Conservation (phyloP, 2,329 filamentous ascomycete species). For the Calonectria naviculata region DNA sequence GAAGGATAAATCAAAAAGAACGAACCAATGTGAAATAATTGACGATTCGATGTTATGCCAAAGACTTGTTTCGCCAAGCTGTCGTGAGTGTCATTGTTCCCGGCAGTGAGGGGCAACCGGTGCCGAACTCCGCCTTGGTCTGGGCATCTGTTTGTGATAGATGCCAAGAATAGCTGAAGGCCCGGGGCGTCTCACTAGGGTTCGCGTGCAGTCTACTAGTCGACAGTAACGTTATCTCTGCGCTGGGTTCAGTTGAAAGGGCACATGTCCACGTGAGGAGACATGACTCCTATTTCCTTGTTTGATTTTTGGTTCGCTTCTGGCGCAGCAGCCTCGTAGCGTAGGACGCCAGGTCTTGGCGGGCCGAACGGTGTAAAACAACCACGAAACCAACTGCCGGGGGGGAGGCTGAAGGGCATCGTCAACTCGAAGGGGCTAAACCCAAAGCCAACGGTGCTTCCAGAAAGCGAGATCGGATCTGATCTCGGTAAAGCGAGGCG, state of each 20-base stretch:
- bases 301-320: neutral
- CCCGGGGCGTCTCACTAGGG: conserved; percentile 4
- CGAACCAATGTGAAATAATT: conserved; percentile 33
- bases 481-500: conserved; percentile 9
- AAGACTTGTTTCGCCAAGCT: conserved; percentile 6
- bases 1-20: conserved; percentile 36
- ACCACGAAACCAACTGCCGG: neutral
- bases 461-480: conserved; percentile 15
- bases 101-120: neutral
- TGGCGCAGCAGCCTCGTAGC: neutral
- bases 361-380: neutral
- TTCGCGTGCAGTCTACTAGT: neutral
- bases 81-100: neutral
- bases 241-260: neutral
- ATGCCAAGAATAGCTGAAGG: conserved; percentile 18
- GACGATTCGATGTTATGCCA: conserved; percentile 19
- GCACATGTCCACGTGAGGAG: conserved; percentile 2
- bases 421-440: neutral
- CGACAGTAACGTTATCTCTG: neutral
- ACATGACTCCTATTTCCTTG: neutral
- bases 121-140: conserved; percentile 23
- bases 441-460: neutral
- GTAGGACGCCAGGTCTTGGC: neutral
- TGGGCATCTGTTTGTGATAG: conserved; percentile 1
- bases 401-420: conserved; percentile 2